Base-by-base conservation (phyloP, 2,329 filamentous ascomycete species). In the Fusarium anthophilum region DNA sequence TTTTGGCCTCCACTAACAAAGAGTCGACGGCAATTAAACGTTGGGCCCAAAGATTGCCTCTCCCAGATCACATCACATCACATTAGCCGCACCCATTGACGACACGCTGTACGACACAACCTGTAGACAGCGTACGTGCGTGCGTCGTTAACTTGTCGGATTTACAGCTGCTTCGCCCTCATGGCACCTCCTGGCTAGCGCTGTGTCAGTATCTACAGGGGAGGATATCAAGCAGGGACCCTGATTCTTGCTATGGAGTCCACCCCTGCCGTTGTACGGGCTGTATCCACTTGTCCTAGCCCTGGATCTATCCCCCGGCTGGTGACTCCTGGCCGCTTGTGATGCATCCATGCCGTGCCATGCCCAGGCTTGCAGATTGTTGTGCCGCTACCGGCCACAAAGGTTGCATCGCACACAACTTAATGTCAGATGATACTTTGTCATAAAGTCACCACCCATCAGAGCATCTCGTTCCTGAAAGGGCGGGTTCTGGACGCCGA, bases 151-250 rank as follows among this genome's bases (percentile, higher is more conserved):
- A 47, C 44, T 70, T 47, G 62, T 66, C 44, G 53, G 51, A 68
- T 67, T 47, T 63, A 70, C 57, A 53, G 48, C 48, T 57, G 30
- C 53, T 38, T 41, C 37, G 51, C 30, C 39, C 41, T 70, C 68
- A 70, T 47, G 54, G 48, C 53, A 41, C 41, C 59, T 74, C 71
- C 72, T 64, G 62, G 71, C 72, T 74, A 74, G 72, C 63, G 72
- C 56, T 69, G 71, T 74, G 72, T 74, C 72, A 74, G 71, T 74
- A 57, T 69, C 67, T 74, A 74, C 72, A 72, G 71, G 71, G 72
- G 55, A 71, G 44, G 55, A 59, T 51, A 38, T 37, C 53, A 43
- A 71, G 47, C 70, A 69, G 72, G 72, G 72, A 74, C 72, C 72
- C 72, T 74, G 71, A 74, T 74, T 74, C 71, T 74, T 74, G 44